Evolutionary conservation across 805 yeast species (phyloP), one percentile per base, ranked within the genome.

Genomic region (Ogataea degrootiae): DNA sequence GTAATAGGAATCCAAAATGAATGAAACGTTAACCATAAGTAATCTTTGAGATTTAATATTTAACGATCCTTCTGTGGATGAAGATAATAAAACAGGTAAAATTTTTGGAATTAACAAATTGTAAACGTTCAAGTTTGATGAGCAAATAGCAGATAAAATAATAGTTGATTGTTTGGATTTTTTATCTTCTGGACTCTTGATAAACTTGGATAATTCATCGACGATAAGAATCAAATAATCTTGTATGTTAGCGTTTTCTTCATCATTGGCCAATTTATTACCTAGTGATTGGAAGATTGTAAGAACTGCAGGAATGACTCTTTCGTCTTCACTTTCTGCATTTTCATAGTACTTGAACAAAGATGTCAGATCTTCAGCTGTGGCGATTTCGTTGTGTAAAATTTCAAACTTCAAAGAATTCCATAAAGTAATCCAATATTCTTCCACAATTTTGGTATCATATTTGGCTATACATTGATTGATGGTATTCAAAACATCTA

Each of bases 331-430:
- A 43, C 52, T 62, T 36, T 60, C 61, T 1, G 69, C 62, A 36
- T 56, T 59, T 31, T 54, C 60, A 41, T 67, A 68, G 41, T 66
- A 66, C 17, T 55, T 51, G 35, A 57, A 39, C 39, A 67, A 47
- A 16, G 64, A 56, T 4, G 49, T 43, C 38, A 63, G 47, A 23
- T 59, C 60, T 31, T 63, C 62, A 12, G 65, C 58, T 34, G 59
- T 60, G 11, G 65, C 64, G 14, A 68, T 45, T 67, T 85, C 87
- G 38, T 83, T 83, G 62, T 92, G 96, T 47, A 92, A 69, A n/a
- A 92, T 75, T 64, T 92, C 97, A 62, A 80, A 90, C 62, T 92
- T 92, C 44, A 92, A 69, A 0, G 96, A 87, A 56, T 87, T 85
- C 96, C 96, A 94, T 5, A 92, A 60, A 1, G 83, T 76, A 7